Percentiles rank a stretch among this genome's conserved stretches.
Conservation (phyloP, 2,329 filamentous ascomycete genomes). For the Aspergillus niger region DNA sequence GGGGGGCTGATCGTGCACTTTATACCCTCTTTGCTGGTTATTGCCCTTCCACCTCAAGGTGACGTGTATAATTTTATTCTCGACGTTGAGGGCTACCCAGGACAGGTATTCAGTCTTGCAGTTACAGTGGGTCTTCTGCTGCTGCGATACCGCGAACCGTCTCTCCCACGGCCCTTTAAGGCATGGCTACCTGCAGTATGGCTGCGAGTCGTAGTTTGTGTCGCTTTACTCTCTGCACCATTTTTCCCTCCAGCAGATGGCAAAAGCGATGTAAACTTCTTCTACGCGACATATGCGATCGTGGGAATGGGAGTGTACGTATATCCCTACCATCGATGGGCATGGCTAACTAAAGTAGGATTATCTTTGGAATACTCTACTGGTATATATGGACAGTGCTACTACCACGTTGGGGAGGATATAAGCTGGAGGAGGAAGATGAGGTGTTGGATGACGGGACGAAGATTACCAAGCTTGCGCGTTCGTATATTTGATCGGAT, state of each 20-base stretch:
- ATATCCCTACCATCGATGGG: slow-evolving; percentile 20
- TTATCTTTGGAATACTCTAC: slow-evolving; percentile 62
- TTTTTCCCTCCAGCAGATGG: slow-evolving; percentile 61
- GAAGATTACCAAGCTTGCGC: slow-evolving; percentile 60
- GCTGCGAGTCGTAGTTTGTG: slow-evolving; percentile 56
- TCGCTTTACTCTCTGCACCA: slow-evolving; percentile 61
- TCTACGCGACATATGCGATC: slow-evolving; percentile 57
- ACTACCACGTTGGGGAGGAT: slow-evolving; percentile 61
- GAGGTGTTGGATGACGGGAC: slow-evolving; percentile 67
- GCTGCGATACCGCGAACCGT: slow-evolving; percentile 61
- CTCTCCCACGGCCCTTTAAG: slow-evolving; percentile 64
- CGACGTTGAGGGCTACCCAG: slow-evolving; percentile 70
- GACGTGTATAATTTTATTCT: slow-evolving; percentile 73
- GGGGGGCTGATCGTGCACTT: slow-evolving; percentile 70
- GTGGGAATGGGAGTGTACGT: slow-evolving; percentile 52
- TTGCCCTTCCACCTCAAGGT: slow-evolving; percentile 63
- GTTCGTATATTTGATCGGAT: slow-evolving; percentile 17
- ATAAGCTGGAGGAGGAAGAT: slow-evolving; percentile 63
- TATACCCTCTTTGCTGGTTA: slow-evolving; percentile 67
- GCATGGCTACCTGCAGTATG: slow-evolving; percentile 64
- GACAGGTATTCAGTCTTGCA: slow-evolving; percentile 61
- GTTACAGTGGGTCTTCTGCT: slow-evolving; percentile 61
- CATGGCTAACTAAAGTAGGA: slow-evolving; percentile 42
- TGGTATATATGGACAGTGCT: slow-evolving; percentile 69
- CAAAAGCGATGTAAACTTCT: slow-evolving; percentile 49